Base-by-base conservation (phyloP, 1,284 basidiomycete species). In the Moesziomyces parantarcticus region DNA sequence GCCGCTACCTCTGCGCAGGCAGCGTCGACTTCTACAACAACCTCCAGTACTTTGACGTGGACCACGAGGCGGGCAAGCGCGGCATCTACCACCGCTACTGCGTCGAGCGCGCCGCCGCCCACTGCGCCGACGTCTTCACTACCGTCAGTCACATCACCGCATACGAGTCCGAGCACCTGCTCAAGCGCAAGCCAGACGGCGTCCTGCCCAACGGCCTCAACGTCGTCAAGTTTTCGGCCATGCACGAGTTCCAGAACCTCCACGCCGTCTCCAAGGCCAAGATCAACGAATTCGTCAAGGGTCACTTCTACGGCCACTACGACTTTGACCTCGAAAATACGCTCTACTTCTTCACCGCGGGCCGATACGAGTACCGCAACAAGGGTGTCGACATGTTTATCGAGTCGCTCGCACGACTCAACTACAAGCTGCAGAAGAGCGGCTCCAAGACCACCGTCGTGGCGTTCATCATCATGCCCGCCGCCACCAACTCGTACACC, bases 351-450 rank as follows among this genome's bases (percentile, higher is more conserved):
- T 99, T 99, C 87, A 98, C 94, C 16, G 96, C 96, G n/a, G 96
- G 96, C 48, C 90, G 96, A 50, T 99, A 99, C 85, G 96, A 99
- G 85, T 98, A 97, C 85, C 89, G 96, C 47, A 99, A 99, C 88
- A 99, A 99, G 87, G 96, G 96, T 77, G 94, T 97, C 44, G 96
- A 99, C 85, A 97, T 99, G 94, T 99, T 97, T 85, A 95, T 99
- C 80, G 96, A 99, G 86, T 89, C 92, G 26, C 89, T 99, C 58
- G 95, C 96, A 29, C 76, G 81, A 46, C 73, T 77, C 66, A 98
- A 98, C 85, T 90, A 91, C 84, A 90, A 90, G 29, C 88, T 98
- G 42, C 91, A 97, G 85, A 89, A 92, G 84, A 87, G 90, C 47
- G 90, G 88, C 9, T 91, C 91, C 29, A 91, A 89, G 82, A 88